Evolutionary conservation across 768 basidiomycete genomes (phyloP), one percentile per base, ranked within the genome.

Genomic region (Boletus insuetus): DNA sequence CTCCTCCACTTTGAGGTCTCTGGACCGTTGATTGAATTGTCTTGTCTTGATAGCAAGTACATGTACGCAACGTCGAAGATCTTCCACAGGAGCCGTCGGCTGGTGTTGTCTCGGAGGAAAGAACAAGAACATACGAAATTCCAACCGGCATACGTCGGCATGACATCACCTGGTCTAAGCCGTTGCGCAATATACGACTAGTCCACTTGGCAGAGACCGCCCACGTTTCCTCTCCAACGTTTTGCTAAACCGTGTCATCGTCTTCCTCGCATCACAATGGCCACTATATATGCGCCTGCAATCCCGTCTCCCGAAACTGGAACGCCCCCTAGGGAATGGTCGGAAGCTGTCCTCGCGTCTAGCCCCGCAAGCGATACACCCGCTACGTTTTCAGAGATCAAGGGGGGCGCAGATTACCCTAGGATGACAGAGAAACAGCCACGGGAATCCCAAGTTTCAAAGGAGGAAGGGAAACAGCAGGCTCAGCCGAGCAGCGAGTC

Each of bases 161-260:
- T 67, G 65, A 67, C 65, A 69, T 67, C 65, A 67, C 39, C 53
- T 51, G 43, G 61, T 49, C 65, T 37, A 4, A 41, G 64, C 49
- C 32, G n/a, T 32, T 43, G 14, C 37, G 12, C 48, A 39, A 55
- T 44, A 51, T 22, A n/a, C 34, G 22, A 34, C 40, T 9, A 16
- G 11, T 4, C 26, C 22, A 53, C 34, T 56, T 53, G 42, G 42
- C 47, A 53, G 38, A 54, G 46, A 37, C 47, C 43, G 7, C 59
- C 9, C 42, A 46, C 34, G 7, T 29, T 35, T 32, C 31, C 32
- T 24, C 22, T 37, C 32, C 39, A 20, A 16, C 35, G 9, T 41
- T 24, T 44, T 24, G 8, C 13, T 35, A n/a, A 16, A 19, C 12
- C 29, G 7, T 20, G 8, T 31, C 51, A 3, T 47, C 16, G n/a